Base-by-base conservation (phyloP, 495 filamentous ascomycete species). In the Neohortaea acidophila region DNA sequence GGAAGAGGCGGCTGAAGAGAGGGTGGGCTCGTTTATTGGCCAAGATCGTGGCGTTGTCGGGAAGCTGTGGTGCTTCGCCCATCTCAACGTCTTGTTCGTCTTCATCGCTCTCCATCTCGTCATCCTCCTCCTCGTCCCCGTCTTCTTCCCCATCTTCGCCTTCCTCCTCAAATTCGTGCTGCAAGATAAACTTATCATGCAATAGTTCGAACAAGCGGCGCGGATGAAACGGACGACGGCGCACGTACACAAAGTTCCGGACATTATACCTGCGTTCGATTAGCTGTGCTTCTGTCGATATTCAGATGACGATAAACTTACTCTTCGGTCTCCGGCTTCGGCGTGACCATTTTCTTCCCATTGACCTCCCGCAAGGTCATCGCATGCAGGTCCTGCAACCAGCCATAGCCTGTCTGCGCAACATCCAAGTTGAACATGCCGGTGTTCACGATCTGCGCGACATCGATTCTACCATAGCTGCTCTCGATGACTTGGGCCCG, bases 321-420 rank as follows among this genome's bases (percentile, higher is more conserved):
- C 58, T 73, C 70, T 21, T 72, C 53, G 1, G 69, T 73, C 55
- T 74, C 70, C 6, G 69, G 70, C 39, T 61, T 69, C 0, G 66
- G 66, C n/a, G 66, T 60, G 46, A 66, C 42, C 20, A 57, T 57
- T 7, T 59, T 53, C 23, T 64, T 64, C 41, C 58, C 61, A 10
- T 55, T 54, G 4, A 62, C 65, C 31, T 56, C 51, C 21, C 54
- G 45, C 14, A 63, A 33, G 0, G 57, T 67, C 66, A 70, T 68
- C 45, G 65, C 65, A 41, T 68, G 65, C 44, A 70, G 42, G 45
- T 60, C 63, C 37, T 60, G 55, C 45, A 70, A 46, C 66, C 66
- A 70, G 0, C 66, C 65, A 12, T 59, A 56, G 1, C 66, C 59
- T 7, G 58, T 55, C 2, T 61, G 58, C 8, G 66, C 64, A 15